Base-by-base conservation (phyloP, 495 filamentous ascomycete species). In the Baudoinia panamericana region DNA sequence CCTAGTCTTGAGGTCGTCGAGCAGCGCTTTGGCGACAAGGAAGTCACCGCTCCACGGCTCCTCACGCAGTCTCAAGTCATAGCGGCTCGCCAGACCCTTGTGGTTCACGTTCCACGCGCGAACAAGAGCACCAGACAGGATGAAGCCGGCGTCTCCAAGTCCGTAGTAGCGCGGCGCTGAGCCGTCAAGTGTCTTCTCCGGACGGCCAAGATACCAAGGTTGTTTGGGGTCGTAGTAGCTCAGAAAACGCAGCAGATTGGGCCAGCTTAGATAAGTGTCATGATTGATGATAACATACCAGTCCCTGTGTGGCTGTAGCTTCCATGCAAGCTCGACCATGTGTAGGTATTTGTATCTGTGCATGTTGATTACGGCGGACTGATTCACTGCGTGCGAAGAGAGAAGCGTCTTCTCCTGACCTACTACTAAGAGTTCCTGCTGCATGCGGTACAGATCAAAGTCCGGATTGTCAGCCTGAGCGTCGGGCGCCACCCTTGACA, bases 311-410 rank as follows among this genome's bases (percentile, higher is more conserved):
- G 68, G 67, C 7, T 58, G 58, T 43, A 58, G 51, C 25, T 52
- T 47, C 46, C 67, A 68, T 19, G 75, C 71, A 26, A 66, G 59
- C 34, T 71, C 63, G 32, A 79, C 61, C 63, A 75, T 72, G 2
- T 72, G 72, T 6, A 82, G 59, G 46, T 79, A 78, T 51, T 80
- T 82, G 63, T 73, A 80, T 52, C 76, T 78, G 55, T 82, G 76
- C 7, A 79, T 58, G 34, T 63, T 67, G 73, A 74, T 80, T 15
- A 23, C 46, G 19, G 16, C 35, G 16, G 3, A 24, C 23, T 11
- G 12, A 17, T 45, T 25, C 39, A 31, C 45, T 22, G 11, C 15
- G 15, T 34, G 38, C 9, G 21, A 39, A 21, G 22, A 41, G 30
- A 7, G 21, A 3, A 22, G 29, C n/a, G 6, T 28, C 5, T 6